These are phyloP conservation scores for Lachnellula occidentalis DNA, from an alignment of 2,329 filamentous ascomycete species.

Conservation along the genomic window DNA sequence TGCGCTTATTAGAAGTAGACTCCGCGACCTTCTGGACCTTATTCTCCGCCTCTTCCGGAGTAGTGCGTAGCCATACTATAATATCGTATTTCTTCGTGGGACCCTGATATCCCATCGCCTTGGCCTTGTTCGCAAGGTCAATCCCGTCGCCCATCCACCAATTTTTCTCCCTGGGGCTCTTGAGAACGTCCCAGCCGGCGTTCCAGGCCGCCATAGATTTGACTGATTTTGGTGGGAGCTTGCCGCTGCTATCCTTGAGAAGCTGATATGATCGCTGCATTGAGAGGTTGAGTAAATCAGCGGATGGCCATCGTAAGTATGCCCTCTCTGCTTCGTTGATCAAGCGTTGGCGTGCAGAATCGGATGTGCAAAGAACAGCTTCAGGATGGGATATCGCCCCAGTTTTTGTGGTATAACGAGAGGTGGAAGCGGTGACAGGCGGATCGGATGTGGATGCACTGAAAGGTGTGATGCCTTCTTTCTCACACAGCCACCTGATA, in stretches of 20 bases:
- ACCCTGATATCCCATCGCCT: conserved; percentile 15
- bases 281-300: conserved; percentile 4
- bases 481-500: conserved; percentile 15
- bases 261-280: conserved; percentile 15
- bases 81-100: conserved; percentile 12
- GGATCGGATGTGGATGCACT: conserved; percentile 3
- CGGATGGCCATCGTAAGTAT: conserved; percentile 3
- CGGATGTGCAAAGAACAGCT: conserved; percentile 10
- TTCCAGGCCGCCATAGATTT: conserved; percentile 8
- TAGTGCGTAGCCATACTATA: conserved; percentile 11
- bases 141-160: conserved; percentile 18
- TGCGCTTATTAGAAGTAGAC: conserved; percentile 11
- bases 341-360: conserved; percentile 5
- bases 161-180: conserved; percentile 14
- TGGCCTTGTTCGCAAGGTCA: conserved; percentile 15
- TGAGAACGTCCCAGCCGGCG: conserved; percentile 15
- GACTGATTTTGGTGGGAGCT: conserved; percentile 10
- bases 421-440: not conserved
- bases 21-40: conserved; percentile 8
- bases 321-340: conserved; percentile 6
- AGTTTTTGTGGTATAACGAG: not conserved
- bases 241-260: conserved; percentile 11
- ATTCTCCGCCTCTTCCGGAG: conserved; percentile 8
- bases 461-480: conserved; percentile 10
- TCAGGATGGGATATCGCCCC: conserved; percentile 15